Conservation (phyloP, 148 eudicot species). For the Silene latifolia region DNA sequence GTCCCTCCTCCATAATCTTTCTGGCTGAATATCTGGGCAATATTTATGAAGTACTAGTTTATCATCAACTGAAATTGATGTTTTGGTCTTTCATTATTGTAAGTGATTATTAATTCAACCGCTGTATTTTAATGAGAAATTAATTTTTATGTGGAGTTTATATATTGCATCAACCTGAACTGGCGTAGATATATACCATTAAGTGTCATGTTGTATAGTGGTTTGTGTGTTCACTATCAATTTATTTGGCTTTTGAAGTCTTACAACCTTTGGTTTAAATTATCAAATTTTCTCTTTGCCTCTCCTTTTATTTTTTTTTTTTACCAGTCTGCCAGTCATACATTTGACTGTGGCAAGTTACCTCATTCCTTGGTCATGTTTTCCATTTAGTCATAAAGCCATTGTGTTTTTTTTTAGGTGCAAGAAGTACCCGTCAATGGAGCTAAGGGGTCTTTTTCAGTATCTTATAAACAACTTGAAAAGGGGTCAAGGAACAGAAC, state of each 20-base stretch:
- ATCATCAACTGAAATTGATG: neutral
- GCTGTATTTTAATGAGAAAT: neutral
- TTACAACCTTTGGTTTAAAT: neutral
- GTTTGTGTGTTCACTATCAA: neutral
- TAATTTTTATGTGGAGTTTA: neutral
- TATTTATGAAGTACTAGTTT: constrained; percentile 3
- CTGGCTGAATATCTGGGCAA: neutral
- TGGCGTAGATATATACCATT: neutral
- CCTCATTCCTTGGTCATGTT: neutral
- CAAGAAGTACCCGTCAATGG: constrained; percentile 99
- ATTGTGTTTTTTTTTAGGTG: constrained; percentile 51
- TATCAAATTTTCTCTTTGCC: neutral
- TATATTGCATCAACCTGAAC: neutral
- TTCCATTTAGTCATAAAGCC: neutral
- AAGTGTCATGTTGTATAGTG: neutral
- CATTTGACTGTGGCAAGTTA: neutral
- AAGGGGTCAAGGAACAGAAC: constrained; percentile 91
- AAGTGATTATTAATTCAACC: constrained; percentile 2
- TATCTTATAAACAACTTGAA: constrained; percentile 94
- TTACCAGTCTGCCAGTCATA: neutral
- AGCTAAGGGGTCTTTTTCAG: constrained; percentile 93
- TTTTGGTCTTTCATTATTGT: neutral
- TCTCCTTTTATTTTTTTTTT: neutral
- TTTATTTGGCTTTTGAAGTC: neutral
- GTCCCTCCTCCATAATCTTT: neutral